Evolutionary conservation across 2,329 filamentous ascomycete species (phyloP), one percentile per base, ranked within the genome.

Genomic region (Paramyrothecium sp.): DNA sequence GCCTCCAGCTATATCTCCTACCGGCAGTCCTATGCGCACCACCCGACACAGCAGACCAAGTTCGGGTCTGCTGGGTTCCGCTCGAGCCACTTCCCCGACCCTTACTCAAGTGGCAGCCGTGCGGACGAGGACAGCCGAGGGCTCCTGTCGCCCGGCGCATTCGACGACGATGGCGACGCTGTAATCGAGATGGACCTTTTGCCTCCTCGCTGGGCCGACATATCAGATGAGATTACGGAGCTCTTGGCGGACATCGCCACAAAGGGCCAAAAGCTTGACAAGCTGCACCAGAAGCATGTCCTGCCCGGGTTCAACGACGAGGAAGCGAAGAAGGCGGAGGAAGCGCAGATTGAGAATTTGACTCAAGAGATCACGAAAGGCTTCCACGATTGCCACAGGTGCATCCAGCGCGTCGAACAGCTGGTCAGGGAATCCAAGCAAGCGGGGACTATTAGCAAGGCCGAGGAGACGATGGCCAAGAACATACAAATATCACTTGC

Each of bases 121-220:
- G 70, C 74, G 56, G 73, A 73, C 54, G 83, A 85, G 59, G 81
- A 84, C 68, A 78, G 81, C 56, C 90, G 91, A 63, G 92, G 94
- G 46, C 89, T 99, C 67, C 90, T 99, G 71, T 90, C 92, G 61
- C 82, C 86, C 56, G 87, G 84, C 67, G 88, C 89, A 65, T 92
- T 90, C 71, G 86, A 85, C 60, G 90, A 96, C 72, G 91, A 97
- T 75, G 92, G 92, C 70, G 94, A 98, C 75, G 90, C 91, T 20
- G 87, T 99, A 57, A 98, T 99, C 68, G 95, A 99, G 79, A 98
- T 99, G 95, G 94, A 98, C 74, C 79, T 97, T 44, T 82, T 99
- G 19, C 95, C 95, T 22, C 95, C 95, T 54, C 88, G 95, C 59
- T 99, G 95, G 95, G 90, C 94, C 58, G 95, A 99, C 70, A 83